A percentile compares a stretch with the other conserved stretches of the same genome.
These are phyloP conservation scores for Arthrinium puccinioides DNA, from an alignment of 2,329 filamentous ascomycete genomes.

Conservation along the genomic window DNA sequence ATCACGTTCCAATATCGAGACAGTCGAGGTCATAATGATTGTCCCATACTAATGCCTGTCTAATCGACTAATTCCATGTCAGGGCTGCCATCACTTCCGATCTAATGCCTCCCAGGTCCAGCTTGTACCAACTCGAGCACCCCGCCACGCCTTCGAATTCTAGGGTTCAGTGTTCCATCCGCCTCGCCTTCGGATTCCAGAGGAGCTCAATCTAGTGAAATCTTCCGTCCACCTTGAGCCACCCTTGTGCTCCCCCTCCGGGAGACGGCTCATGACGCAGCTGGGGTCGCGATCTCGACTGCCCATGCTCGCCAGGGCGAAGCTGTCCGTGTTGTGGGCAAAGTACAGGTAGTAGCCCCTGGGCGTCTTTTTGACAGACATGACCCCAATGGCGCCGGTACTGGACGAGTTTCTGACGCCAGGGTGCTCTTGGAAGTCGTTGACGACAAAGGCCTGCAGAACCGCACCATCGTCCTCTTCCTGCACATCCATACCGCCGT, in stretches of 20 bases:
- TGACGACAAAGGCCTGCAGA: constrained; percentile 67
- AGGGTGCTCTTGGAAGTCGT: constrained; percentile 92
- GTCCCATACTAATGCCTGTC: too few species aligned
- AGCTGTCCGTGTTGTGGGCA: constrained; percentile 89
- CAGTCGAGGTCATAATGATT: too few species aligned
- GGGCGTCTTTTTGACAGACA: constrained; percentile 78
- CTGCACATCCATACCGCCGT: constrained; percentile 53
- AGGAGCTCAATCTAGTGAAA: constrained; percentile 22
- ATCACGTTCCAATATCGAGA: too few species aligned
- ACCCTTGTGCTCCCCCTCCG: constrained; percentile 39
- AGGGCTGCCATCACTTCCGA: too few species aligned
- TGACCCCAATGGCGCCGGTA: constrained; percentile 80
- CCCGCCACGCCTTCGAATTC: too few species aligned
- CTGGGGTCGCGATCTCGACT: constrained; percentile 66
- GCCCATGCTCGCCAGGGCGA: constrained; percentile 83
- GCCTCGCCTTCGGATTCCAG: background rate
- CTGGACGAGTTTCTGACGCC: constrained; percentile 75
- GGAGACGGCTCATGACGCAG: constrained; percentile 81
- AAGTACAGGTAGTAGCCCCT: constrained; percentile 81
- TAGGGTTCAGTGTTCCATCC: too few species aligned
- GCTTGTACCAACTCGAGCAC: too few species aligned
- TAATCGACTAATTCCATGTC: too few species aligned
- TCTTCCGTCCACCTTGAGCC: constrained; percentile 47
- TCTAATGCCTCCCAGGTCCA: too few species aligned
- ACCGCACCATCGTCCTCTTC: constrained; percentile 71